Conservation (phyloP, 352 stramenopile species). For the Globisporangium alternatum region DNA sequence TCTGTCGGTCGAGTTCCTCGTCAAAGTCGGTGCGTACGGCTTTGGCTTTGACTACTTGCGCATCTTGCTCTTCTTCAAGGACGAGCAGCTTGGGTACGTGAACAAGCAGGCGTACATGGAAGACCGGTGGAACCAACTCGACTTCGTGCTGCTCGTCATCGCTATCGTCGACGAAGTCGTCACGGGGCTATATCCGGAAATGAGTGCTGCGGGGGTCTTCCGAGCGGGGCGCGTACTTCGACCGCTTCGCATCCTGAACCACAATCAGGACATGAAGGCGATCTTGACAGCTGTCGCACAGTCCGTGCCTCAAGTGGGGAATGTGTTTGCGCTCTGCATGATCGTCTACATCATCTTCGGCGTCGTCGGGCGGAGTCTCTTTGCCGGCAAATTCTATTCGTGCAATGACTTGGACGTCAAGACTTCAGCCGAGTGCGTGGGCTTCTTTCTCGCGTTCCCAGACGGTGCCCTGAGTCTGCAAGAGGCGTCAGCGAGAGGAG, state of each 20-base stretch:
- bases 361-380: conserved; percentile 63
- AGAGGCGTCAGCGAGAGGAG: conserved; percentile 37
- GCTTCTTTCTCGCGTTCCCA: conserved; percentile 47
- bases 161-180: conserved; percentile 58
- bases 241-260: conserved; percentile 68
- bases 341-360: conserved; percentile 82
- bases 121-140: conserved; percentile 74
- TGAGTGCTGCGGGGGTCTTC: conserved; percentile 57
- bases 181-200: conserved; percentile 32
- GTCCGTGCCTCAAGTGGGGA: conserved; percentile 68
- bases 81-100: conserved; percentile 64
- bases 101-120: conserved; percentile 73
- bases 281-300: conserved; percentile 68
- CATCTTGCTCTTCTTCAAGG: conserved; percentile 53
- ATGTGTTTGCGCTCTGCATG: conserved; percentile 66
- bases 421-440: conserved; percentile 42
- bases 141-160: conserved; percentile 55
- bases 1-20: conserved; percentile 55
- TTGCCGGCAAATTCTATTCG: conserved; percentile 60
- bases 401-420: conserved; percentile 55
- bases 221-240: conserved; percentile 62
- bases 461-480: conserved; percentile 49
- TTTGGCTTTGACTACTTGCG: conserved; percentile 69
- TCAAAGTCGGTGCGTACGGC: conserved; percentile 49
- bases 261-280: conserved; percentile 75